Evolutionary conservation across 257 asterid species (phyloP), one percentile per base, ranked within the genome.

Genomic region (Rubia yunnanensis): DNA sequence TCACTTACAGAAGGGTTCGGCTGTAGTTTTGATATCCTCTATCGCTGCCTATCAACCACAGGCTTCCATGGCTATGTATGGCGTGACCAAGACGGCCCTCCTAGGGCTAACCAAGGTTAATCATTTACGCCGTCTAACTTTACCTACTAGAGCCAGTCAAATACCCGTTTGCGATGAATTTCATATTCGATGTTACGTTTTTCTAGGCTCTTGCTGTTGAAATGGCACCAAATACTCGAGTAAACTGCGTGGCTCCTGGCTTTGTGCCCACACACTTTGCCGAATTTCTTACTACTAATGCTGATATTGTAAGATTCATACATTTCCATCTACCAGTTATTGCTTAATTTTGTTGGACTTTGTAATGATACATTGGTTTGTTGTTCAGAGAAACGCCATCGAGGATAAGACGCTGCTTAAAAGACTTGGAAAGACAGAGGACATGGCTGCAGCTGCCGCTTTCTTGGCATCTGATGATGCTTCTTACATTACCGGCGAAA

Each of bases 211-310:
- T 92, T 6, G 95, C 98, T 2, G 80, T 86, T 66, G 97, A 92
- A 82, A 75, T 92, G 95, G 91, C 91, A 41, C 97, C 98, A 7
- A 79, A 92, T 50, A 83, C 91, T 73, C 95, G 97, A 36, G 98
- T 92, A 14, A 92, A 89, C 81, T 89, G 97, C 61, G 76, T 92
- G 32, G 97, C 98, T 3, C 98, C 97, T 58, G 98, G 98, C 60
- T 87, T 89, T 73, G 98, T 92, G 48, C 98, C 97, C 17, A 89
- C 97, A 36, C 72, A 86, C 69, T 89, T 89, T 69, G 89, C 98
- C 8, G 70, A 79, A 27, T 82, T 68, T 48, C 80, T 92, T 17
- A 83, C 85, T 5, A 18, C 66, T 7, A 68, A 84, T 52, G 80
- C 79, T 28, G 53, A 72, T 50, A 75, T 70, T 74, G 98, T 91